Percentiles rank a stretch among this genome's conserved stretches.
Conservation (phyloP, 345 rosid species). For the Acer campestre region DNA sequence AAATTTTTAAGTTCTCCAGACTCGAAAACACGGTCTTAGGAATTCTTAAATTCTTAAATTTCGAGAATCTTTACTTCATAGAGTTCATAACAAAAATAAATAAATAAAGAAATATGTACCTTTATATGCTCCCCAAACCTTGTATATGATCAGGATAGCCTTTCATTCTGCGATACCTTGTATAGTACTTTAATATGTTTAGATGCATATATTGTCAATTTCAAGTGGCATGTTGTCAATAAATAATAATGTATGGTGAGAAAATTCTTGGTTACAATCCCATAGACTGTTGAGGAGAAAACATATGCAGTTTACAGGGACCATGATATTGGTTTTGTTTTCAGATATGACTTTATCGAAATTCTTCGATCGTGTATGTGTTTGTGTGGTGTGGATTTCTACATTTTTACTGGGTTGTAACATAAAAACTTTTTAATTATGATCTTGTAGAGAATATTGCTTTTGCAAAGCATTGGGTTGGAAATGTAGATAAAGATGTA, state of each 20-base stretch:
- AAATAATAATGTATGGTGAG: no score
- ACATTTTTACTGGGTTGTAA: not conserved
- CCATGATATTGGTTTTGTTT: not conserved
- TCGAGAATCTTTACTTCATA: no score
- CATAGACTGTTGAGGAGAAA: not conserved
- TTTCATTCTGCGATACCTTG: not conserved
- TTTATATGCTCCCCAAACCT: not conserved
- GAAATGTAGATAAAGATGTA: constrained; percentile 7
- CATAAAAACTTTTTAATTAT: not conserved
- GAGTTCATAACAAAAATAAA: no score
- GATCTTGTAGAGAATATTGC: not conserved
- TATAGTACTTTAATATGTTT: not conserved
- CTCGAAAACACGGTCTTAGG: no score
- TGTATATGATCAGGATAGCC: not conserved
- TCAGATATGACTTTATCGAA: not conserved
- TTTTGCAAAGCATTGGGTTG: not conserved
- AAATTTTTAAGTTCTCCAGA: no score
- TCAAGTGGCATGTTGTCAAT: not conserved
- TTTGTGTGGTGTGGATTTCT: not conserved
- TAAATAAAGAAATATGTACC: no score
- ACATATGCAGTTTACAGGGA: not conserved
- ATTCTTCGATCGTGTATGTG: not conserved
- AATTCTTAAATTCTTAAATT: no score
- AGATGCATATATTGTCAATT: not conserved
- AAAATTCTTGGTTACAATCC: not conserved